Conservation (phyloP, 352 stramenopile species). For the Phytophthora chlamydospora region DNA sequence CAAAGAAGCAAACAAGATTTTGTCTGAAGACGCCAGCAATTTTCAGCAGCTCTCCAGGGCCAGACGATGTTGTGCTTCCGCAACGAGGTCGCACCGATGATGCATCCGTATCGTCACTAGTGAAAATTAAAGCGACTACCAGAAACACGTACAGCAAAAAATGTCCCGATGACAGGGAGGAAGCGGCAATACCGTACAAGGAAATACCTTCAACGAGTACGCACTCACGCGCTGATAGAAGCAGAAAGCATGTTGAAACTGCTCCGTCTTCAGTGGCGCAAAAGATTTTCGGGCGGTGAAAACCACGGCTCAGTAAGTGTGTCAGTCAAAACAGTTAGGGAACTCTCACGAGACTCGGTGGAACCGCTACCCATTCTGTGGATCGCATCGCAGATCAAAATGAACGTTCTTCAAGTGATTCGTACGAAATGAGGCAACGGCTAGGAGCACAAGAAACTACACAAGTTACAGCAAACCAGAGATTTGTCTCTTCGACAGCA, state of each 20-base stretch:
- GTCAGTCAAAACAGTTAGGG: not conserved
- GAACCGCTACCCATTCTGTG: too few species aligned
- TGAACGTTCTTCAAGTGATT: too few species aligned
- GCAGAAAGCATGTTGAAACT: not conserved
- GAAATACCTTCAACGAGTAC: not conserved
- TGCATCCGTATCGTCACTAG: too few species aligned
- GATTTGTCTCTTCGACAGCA: slow-evolving; percentile 44
- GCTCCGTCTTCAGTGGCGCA: not conserved
- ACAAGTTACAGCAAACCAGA: slow-evolving; percentile 58
- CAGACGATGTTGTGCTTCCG: not conserved
- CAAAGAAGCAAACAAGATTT: not conserved
- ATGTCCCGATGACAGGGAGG: not conserved
- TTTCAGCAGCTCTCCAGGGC: not conserved
- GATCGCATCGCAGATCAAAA: too few species aligned
- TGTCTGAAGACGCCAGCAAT: not conserved
- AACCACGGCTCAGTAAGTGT: not conserved
- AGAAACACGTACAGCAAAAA: not conserved
- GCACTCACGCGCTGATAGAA: not conserved
- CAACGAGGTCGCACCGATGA: too few species aligned
- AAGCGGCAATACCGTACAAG: not conserved
- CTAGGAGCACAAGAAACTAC: too few species aligned
- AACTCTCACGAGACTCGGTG: not conserved
- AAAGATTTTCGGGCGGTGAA: not conserved
- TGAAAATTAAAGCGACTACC: too few species aligned
- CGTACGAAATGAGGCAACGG: too few species aligned